A percentile compares a stretch with the other conserved stretches of the same genome.
Evolutionary conservation across 768 basidiomycete genomes (phyloP).

Genomic region (Tricholoma terreum): DNA sequence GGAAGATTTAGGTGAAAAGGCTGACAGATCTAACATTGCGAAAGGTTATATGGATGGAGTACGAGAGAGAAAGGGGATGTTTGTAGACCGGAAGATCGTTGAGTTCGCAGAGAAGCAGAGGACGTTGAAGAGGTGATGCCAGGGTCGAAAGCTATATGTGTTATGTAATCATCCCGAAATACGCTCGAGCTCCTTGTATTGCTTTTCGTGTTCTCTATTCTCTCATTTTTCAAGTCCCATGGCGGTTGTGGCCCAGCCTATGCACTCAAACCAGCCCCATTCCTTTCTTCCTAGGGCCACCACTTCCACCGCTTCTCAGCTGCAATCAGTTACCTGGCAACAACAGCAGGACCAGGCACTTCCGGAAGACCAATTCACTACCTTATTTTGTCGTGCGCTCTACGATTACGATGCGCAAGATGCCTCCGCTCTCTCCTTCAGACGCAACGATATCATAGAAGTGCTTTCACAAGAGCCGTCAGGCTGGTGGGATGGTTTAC

Average conservation of each 20-base stretch:
- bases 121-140: conserved; percentile 64
- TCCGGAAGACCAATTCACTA: conserved; percentile 59
- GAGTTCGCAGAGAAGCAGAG: conserved; percentile 97
- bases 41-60: conserved; percentile 91
- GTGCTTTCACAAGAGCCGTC: conserved; percentile 87
- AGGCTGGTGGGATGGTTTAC: conserved; percentile 98
- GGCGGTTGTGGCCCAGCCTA: conserved; percentile 30
- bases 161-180: conserved; percentile 11
- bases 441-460: conserved; percentile 86
- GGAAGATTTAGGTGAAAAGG: conserved; percentile 95
- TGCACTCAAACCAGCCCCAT: conserved; percentile 24
- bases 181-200: conserved; percentile 10
- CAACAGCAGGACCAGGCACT: conserved; percentile 33
- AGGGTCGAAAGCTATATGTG: neutral
- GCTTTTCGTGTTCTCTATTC: conserved; percentile 6
- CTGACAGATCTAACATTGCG: conserved; percentile 90
- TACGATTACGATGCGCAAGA: conserved; percentile 92
- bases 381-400: conserved; percentile 86
- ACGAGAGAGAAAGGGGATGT: conserved; percentile 90
- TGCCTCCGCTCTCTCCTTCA: conserved; percentile 84
- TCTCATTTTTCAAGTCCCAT: conserved; percentile 14
- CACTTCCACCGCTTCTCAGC: conserved; percentile 15
- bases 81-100: conserved; percentile 92
- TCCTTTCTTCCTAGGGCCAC: conserved; percentile 19
- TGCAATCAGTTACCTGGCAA: conserved; percentile 16